phyloP scores from a whole-genome alignment of 768 basidiomycete species.

The Mycena crocata region DNA sequence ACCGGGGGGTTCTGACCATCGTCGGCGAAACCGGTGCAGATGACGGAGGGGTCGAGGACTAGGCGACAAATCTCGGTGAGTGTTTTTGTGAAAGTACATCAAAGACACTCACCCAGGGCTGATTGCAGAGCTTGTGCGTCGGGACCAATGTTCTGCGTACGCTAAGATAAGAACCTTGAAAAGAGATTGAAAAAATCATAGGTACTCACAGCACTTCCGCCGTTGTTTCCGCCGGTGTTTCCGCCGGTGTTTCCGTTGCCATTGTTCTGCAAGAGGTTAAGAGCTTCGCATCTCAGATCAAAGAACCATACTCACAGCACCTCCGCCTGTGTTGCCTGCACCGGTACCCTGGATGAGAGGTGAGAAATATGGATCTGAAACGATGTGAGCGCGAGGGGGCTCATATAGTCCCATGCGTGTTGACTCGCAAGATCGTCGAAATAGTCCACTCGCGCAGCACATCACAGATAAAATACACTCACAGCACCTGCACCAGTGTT shows the following conservation, averaged over 20 bases:
- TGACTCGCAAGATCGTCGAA: too few relatives aligned
- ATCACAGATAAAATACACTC: too few relatives aligned
- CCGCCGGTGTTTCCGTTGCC: not conserved
- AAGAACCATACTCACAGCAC: not conserved
- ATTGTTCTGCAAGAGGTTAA: not conserved
- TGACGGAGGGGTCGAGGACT: constrained; percentile 25
- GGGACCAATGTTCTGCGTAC: too few relatives aligned
- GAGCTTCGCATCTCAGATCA: not conserved
- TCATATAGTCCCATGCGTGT: too few relatives aligned
- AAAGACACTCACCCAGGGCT: not conserved
- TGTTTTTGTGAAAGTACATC: not conserved
- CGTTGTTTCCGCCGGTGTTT: not conserved
- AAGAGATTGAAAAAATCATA: too few relatives aligned
- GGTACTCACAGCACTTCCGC: too few relatives aligned
- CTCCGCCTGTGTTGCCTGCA: constrained; percentile 6
- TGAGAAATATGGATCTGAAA: too few relatives aligned
- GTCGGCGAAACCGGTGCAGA: constrained; percentile 15
- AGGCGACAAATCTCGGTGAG: not conserved
- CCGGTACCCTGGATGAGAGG: too few relatives aligned
- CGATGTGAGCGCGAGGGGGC: too few relatives aligned
- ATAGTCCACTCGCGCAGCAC: too few relatives aligned
- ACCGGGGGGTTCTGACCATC: constrained; percentile 28
- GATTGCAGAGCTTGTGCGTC: constrained; percentile 1
- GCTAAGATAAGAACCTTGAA: too few relatives aligned
- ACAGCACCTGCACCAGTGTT: not conserved